A percentile compares a stretch with the other conserved stretches of the same genome.
Conservation (phyloP, 768 basidiomycete species). For the Heimioporus sp. region DNA sequence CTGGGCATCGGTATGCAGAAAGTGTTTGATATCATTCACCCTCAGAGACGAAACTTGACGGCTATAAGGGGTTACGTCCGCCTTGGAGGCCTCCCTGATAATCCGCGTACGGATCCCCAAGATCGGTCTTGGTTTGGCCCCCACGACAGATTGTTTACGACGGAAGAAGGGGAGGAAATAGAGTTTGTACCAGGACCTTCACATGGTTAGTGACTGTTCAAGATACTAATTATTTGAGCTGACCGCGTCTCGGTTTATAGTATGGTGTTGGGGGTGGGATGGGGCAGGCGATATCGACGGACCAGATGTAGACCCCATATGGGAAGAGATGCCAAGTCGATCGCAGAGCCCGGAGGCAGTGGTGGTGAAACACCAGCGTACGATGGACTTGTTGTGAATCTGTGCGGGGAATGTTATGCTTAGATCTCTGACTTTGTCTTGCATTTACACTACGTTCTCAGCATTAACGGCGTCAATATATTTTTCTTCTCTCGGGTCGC, state of each 20-base stretch:
- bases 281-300: conserved; percentile 97
- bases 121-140: conserved; percentile 98
- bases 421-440: conserved; percentile 12
- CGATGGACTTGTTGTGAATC: conserved; percentile 21
- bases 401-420: conserved; percentile 1
- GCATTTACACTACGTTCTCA: neutral
- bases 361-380: conserved; percentile 65
- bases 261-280: conserved; percentile 99
- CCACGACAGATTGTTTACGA: conserved; percentile 89
- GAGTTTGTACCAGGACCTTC: conserved; percentile 80
- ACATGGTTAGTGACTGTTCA: conserved; percentile 52
- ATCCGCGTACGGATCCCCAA: conserved; percentile 95
- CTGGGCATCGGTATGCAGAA: conserved; percentile 45
- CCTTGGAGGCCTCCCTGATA: conserved; percentile 95
- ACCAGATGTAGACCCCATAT: conserved; percentile 96
- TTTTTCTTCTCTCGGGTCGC: too few species aligned
- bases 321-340: conserved; percentile 80
- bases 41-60: conserved; percentile 85
- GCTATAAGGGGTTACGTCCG: conserved; percentile 92
- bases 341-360: conserved; percentile 59
- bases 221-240: neutral
- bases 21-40: conserved; percentile 95
- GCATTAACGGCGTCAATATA: neutral
- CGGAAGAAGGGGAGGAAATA: conserved; percentile 79
- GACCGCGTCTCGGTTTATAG: conserved; percentile 39